A percentile compares a stretch with the other conserved stretches of the same genome.
Evolutionary conservation across 768 basidiomycete species (phyloP).

Genomic region (Tulasnella sp.): DNA sequence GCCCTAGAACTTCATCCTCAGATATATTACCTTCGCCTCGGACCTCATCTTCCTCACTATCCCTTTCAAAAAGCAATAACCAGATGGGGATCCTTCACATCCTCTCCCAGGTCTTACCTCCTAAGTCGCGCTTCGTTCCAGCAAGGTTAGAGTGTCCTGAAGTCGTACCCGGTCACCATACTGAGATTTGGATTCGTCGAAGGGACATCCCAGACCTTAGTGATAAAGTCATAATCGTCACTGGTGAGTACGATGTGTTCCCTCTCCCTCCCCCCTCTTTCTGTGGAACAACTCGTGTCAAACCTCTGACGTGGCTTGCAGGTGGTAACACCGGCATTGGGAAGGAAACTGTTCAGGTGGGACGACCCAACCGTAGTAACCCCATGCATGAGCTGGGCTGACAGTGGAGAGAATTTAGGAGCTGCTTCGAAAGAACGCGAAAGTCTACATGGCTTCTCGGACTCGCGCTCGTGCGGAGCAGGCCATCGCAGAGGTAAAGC

Average conservation of each 20-base stretch:
- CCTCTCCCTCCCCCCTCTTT: neutral
- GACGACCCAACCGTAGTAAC: neutral
- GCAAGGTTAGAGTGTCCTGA: no score
- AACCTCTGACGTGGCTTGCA: neutral
- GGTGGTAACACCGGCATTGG: slow-evolving; percentile 18
- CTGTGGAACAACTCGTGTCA: neutral
- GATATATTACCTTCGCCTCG: no score
- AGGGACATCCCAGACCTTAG: slow-evolving; percentile 3
- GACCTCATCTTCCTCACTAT: no score
- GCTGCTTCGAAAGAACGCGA: slow-evolving; percentile 17
- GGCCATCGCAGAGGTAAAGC: slow-evolving; percentile 9
- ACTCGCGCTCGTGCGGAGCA: slow-evolving; percentile 1
- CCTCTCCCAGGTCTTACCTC: neutral
- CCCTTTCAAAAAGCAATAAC: no score
- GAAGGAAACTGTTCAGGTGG: slow-evolving; percentile 16
- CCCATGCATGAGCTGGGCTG: no score
- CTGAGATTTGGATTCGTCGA: no score
- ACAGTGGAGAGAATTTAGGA: neutral
- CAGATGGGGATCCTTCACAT: no score
- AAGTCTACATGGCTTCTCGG: slow-evolving; percentile 20
- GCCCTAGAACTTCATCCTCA: no score
- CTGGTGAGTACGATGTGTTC: neutral
- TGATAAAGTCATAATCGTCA: slow-evolving; percentile 14
- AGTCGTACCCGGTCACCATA: no score
- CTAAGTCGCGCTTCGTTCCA: neutral